phyloP scores from a whole-genome alignment of 768 basidiomycete genomes.

The Trametopsis cervina region DNA sequence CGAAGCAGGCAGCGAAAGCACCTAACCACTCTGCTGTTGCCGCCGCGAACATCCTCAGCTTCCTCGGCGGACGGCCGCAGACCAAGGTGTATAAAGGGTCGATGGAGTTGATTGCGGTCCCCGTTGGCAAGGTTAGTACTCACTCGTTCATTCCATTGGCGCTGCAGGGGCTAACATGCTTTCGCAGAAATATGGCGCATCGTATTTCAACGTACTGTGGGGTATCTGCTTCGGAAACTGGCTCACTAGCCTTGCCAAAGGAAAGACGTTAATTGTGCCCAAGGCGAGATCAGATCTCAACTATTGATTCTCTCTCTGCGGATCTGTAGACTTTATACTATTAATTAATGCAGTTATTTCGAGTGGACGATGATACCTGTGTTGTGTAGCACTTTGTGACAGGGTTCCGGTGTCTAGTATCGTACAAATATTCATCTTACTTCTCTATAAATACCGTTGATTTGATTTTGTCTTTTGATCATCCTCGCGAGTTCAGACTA shows the following conservation, averaged over 20 bases:
- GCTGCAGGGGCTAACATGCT: background rate
- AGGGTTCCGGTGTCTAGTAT: no score
- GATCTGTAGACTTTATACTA: background rate
- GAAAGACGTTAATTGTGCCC: slow-evolving; percentile 21
- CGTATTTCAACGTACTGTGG: slow-evolving; percentile 24
- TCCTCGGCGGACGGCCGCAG: slow-evolving; percentile 31
- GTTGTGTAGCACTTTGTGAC: no score
- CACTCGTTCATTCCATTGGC: background rate
- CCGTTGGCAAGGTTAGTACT: slow-evolving; percentile 42
- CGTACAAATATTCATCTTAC: no score
- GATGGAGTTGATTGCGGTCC: slow-evolving; percentile 47
- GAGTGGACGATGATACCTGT: no score
- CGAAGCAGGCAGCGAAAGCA: slow-evolving; percentile 51
- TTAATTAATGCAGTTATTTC: no score
- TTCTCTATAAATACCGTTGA: no score
- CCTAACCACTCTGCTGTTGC: slow-evolving; percentile 36
- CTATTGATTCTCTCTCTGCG: background rate
- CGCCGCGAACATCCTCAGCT: slow-evolving; percentile 40
- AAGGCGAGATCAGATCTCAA: slow-evolving; percentile 3
- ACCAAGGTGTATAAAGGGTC: slow-evolving; percentile 41
- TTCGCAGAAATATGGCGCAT: slow-evolving; percentile 21
- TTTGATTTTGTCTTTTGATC: no score
- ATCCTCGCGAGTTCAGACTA: no score
- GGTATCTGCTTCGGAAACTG: slow-evolving; percentile 24
- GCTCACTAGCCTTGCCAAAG: slow-evolving; percentile 20